Evolutionary conservation across 202 grass and related monocot species (phyloP).

Genomic region (Setaria viridis): DNA sequence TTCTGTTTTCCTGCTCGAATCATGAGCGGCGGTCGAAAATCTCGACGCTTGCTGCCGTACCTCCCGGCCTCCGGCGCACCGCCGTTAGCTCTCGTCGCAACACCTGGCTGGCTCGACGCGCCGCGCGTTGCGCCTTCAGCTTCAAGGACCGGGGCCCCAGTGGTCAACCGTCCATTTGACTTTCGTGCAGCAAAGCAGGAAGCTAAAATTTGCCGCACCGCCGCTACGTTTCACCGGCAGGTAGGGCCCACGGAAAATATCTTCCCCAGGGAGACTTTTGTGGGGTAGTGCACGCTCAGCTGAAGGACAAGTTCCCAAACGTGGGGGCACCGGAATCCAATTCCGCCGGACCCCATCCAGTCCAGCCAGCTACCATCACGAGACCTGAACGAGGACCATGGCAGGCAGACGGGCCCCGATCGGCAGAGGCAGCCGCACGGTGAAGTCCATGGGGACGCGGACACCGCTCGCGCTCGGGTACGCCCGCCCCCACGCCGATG

Average conservation of each 20-base stretch:
- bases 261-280: neutral
- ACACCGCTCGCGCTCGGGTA: neutral
- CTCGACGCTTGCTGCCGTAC: no score
- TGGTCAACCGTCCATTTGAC: no score
- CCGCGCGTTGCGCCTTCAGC: no score
- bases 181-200: neutral
- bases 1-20: no score
- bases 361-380: conserved; percentile 26
- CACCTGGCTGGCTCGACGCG: no score
- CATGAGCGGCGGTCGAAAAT: no score
- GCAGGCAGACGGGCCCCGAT: neutral
- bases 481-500: conserved; percentile 6
- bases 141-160: no score
- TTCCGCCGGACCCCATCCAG: conserved; percentile 13
- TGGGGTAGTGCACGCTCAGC: neutral
- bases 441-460: conserved; percentile 16
- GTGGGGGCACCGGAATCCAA: conserved; percentile 28
- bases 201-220: neutral
- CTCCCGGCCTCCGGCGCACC: no score
- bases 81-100: no score
- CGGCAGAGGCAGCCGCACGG: conserved; percentile 26
- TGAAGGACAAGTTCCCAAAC: neutral
- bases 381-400: conserved; percentile 12
- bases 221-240: neutral
- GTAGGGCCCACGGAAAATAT: conserved; percentile 30